phyloP scores from a whole-genome alignment of 768 basidiomycete species.

The Daedaleopsis sinensis region DNA sequence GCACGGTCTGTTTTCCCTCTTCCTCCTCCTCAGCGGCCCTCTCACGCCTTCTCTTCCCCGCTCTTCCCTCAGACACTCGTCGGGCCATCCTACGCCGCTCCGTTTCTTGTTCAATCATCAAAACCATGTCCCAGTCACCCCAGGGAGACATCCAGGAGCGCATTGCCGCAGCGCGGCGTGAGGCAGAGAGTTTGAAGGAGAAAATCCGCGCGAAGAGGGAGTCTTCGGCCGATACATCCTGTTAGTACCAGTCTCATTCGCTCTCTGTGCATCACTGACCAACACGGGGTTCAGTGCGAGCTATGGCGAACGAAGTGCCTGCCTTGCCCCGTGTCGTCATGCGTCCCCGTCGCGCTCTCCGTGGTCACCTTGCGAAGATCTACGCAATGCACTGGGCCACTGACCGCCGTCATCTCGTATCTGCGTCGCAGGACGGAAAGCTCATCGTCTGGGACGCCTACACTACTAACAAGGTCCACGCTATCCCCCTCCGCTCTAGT shows the following conservation, averaged over 20 bases:
- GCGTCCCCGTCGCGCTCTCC: constrained; percentile 92
- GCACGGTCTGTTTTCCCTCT: constrained; percentile 16
- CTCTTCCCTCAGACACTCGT: not conserved
- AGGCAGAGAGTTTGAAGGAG: constrained; percentile 97
- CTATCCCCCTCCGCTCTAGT: constrained; percentile 94
- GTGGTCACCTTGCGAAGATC: constrained; percentile 98
- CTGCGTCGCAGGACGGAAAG: constrained; percentile 99
- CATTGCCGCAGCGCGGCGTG: constrained; percentile 95
- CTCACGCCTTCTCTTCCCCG: not conserved
- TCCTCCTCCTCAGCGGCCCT: not conserved
- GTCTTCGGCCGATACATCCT: constrained; percentile 95
- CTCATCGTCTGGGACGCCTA: constrained; percentile 99
- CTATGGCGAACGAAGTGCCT: constrained; percentile 98
- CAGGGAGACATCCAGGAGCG: constrained; percentile 87
- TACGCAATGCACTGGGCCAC: constrained; percentile 99
- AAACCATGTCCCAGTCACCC: constrained; percentile 67
- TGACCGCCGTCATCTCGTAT: constrained; percentile 96
- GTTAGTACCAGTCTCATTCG: constrained; percentile 54
- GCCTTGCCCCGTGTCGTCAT: constrained; percentile 95
- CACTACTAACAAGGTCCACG: constrained; percentile 99
- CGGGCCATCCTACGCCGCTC: not conserved
- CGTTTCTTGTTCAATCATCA: not conserved
- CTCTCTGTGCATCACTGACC: not conserved
- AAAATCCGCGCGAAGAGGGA: constrained; percentile 97
- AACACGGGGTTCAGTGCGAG: constrained; percentile 67